phyloP scores from a whole-genome alignment of 352 stramenopile species.

The Thraustochytrium sp. region DNA sequence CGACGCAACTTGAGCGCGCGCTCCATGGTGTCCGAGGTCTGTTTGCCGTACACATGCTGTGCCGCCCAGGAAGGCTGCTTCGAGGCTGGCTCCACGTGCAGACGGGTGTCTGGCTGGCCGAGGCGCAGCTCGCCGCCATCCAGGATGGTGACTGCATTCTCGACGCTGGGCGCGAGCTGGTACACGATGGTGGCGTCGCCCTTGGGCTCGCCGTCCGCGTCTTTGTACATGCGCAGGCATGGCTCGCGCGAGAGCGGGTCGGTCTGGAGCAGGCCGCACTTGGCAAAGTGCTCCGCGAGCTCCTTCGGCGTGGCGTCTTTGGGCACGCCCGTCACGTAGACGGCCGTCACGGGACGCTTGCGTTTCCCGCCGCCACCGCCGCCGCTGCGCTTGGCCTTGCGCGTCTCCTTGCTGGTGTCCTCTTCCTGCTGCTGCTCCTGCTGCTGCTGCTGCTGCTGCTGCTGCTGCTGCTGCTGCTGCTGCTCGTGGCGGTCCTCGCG shows the following conservation, averaged over 20 bases:
- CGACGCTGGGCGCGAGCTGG: neutral
- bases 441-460: no score
- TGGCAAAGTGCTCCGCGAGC: constrained; percentile 71
- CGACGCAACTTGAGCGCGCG: neutral
- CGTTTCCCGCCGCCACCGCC: neutral
- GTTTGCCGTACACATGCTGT: neutral
- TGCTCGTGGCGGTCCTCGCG: no score
- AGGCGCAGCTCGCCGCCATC: neutral
- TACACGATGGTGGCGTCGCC: neutral
- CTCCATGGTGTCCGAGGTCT: neutral
- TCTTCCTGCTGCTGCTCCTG: no score
- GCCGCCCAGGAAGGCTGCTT: neutral
- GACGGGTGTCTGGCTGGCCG: neutral
- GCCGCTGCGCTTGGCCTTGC: no score
- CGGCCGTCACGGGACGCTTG: constrained; percentile 12
- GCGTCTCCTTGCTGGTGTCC: no score
- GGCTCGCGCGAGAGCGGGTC: constrained; percentile 63
- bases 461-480: no score
- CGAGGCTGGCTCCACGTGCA: neutral
- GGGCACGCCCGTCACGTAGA: constrained; percentile 72
- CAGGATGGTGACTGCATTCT: constrained; percentile 6
- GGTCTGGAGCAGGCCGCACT: constrained; percentile 71
- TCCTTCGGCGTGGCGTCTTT: constrained; percentile 68
- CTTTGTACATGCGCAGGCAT: constrained; percentile 71
- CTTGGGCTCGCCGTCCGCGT: constrained; percentile 68